phyloP scores from a whole-genome alignment of 2,329 filamentous ascomycete genomes.

The Stagonosporopsis vannaccii region DNA sequence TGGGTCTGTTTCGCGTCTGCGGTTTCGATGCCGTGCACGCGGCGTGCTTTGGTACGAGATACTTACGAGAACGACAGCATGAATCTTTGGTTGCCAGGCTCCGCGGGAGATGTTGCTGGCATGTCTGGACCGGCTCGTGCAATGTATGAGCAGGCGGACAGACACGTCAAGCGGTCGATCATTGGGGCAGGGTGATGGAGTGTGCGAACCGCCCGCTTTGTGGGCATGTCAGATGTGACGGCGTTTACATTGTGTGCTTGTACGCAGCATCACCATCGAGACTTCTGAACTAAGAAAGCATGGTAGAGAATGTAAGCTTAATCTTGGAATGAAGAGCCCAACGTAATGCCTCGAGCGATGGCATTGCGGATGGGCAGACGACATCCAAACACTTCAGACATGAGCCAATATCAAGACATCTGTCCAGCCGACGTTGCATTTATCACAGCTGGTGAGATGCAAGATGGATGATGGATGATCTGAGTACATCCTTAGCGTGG shows the following conservation, averaged over 20 bases:
- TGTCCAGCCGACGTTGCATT: not conserved
- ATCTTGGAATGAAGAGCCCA: not conserved
- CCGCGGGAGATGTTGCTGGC: not conserved
- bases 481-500: slow-evolving; percentile 4
- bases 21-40: slow-evolving; percentile 2
- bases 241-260: not conserved
- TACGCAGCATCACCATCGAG: not conserved
- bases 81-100: not conserved
- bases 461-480: not conserved
- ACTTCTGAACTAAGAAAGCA: not conserved
- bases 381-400: not conserved
- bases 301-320: not conserved
- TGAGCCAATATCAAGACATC: too few species aligned
- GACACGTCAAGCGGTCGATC: not conserved
- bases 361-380: too few species aligned
- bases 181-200: too few species aligned
- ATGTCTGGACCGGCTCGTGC: not conserved
- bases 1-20: not conserved
- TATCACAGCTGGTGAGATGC: not conserved
- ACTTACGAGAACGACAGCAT: not conserved
- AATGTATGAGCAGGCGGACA: not conserved
- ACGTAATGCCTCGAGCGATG: not conserved
- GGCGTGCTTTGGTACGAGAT: not conserved
- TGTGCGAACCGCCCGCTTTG: too few species aligned
- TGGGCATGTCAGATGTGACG: not conserved